These are phyloP conservation scores for Prasinococcaceae sp. DNA, from an alignment of 139 green algal species.

Conservation along the genomic window DNA sequence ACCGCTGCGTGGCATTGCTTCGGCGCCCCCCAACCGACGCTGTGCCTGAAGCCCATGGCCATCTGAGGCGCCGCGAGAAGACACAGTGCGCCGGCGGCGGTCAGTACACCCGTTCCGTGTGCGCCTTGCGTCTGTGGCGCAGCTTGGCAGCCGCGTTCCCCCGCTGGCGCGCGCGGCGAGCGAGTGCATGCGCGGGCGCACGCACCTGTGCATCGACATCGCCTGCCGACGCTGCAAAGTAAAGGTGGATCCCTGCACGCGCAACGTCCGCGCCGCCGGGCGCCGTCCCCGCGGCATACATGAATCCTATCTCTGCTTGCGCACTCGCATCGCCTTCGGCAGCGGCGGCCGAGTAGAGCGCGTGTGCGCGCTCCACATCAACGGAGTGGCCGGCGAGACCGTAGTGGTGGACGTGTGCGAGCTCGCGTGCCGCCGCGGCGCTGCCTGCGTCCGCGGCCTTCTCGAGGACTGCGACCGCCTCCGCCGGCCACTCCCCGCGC, in stretches of 20 bases:
- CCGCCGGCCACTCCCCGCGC: too few relatives aligned
- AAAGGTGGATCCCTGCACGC: constrained; percentile 53
- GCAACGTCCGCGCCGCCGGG: constrained; percentile 11
- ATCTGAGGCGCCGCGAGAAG: not conserved
- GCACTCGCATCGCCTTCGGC: too few relatives aligned
- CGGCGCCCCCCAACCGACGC: constrained; percentile 59
- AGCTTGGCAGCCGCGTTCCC: too few relatives aligned
- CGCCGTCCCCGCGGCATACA: constrained; percentile 38
- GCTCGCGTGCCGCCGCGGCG: too few relatives aligned
- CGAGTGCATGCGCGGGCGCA: constrained; percentile 34
- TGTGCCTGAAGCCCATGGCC: constrained; percentile 23
- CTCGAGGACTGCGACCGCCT: too few relatives aligned
- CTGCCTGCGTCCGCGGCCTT: too few relatives aligned
- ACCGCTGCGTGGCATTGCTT: constrained; percentile 57
- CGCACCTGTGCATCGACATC: constrained; percentile 53
- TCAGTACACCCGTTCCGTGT: not conserved
- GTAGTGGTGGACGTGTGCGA: too few relatives aligned
- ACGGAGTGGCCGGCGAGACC: too few relatives aligned
- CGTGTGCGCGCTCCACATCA: too few relatives aligned
- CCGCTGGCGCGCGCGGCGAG: too few relatives aligned
- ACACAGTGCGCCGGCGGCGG: not conserved
- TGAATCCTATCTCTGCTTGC: constrained; percentile 48
- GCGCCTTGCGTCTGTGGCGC: not conserved
- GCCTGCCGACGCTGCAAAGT: constrained; percentile 53
- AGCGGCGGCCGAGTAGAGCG: too few relatives aligned